These are phyloP conservation scores for Scheffersomyces titani DNA, from an alignment of 1,139 yeast genomes.

Conservation along the genomic window DNA sequence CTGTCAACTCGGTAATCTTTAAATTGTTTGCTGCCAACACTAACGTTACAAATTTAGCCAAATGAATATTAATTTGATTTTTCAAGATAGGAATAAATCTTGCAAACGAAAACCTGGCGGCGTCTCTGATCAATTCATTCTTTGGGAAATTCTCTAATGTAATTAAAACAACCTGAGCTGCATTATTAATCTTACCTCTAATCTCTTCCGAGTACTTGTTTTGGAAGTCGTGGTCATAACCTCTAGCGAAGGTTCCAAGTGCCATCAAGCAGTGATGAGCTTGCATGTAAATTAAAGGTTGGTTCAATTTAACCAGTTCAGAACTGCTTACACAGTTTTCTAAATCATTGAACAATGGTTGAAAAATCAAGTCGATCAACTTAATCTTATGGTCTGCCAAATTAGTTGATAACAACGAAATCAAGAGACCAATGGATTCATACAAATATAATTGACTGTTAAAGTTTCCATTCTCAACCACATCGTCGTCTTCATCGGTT, in stretches of 20 bases:
- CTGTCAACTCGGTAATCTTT: constrained; percentile 67
- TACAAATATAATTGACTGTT: constrained; percentile 80
- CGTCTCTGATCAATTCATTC: constrained; percentile 74
- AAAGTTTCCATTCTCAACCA: constrained; percentile 63
- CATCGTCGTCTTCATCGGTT: constrained; percentile 53
- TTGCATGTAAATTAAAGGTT: constrained; percentile 57
- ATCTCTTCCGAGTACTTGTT: constrained; percentile 31
- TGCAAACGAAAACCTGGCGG: constrained; percentile 84
- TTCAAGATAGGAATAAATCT: constrained; percentile 75
- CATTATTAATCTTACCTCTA: constrained; percentile 60
- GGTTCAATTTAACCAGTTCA: constrained; percentile 37
- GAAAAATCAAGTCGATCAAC: constrained; percentile 63
- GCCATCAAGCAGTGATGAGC: constrained; percentile 89
- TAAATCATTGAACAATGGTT: constrained; percentile 75
- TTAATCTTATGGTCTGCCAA: constrained; percentile 36
- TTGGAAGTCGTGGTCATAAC: constrained; percentile 56
- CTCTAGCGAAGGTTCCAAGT: constrained; percentile 86
- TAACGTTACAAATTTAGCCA: constrained; percentile 74
- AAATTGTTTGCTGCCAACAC: constrained; percentile 67
- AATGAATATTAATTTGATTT: constrained; percentile 49
- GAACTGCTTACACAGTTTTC: constrained; percentile 56
- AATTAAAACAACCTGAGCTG: constrained; percentile 81
- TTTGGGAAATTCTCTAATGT: constrained; percentile 76
- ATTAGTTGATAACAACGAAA: constrained; percentile 47
- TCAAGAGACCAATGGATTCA: constrained; percentile 74